These are phyloP conservation scores for Striga hermonthica DNA, from an alignment of 305 asterid genomes.

Conservation along the genomic window DNA sequence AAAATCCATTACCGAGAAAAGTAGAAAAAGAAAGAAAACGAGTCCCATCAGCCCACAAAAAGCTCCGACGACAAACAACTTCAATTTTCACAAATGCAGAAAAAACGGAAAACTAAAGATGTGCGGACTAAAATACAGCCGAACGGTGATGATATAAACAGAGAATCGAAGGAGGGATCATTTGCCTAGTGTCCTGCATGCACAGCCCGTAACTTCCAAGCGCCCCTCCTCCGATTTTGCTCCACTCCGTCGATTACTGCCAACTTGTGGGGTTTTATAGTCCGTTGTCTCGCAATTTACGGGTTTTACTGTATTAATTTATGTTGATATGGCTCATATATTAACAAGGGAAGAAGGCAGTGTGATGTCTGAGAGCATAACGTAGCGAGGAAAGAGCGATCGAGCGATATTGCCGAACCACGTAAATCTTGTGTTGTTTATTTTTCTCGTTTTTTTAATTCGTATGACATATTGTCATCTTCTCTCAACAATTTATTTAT, in stretches of 20 bases:
- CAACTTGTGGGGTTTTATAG: constrained; percentile 31
- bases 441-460: too few species aligned
- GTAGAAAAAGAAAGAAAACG: background rate
- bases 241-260: constrained; percentile 34
- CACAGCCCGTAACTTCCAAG: constrained; percentile 31
- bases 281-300: constrained; percentile 32
- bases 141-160: constrained; percentile 27
- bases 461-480: too few species aligned
- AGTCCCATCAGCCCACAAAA: constrained; percentile 25
- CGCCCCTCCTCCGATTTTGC: constrained; percentile 37
- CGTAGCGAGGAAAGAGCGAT: too few species aligned
- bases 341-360: too few species aligned
- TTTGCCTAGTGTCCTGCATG: constrained; percentile 38
- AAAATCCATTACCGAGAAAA: background rate
- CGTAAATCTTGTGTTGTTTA: too few species aligned
- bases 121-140: constrained; percentile 26
- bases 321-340: too few species aligned
- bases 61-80: constrained; percentile 23
- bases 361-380: too few species aligned
- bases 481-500: too few species aligned
- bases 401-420: too few species aligned
- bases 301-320: constrained; percentile 1
- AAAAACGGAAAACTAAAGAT: constrained; percentile 10
- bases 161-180: constrained; percentile 30
- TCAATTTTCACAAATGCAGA: constrained; percentile 5